Evolutionary conservation across 2,329 filamentous ascomycete species (phyloP), one percentile per base, ranked within the genome.

Genomic region (Ascochyta viciae-villosae): DNA sequence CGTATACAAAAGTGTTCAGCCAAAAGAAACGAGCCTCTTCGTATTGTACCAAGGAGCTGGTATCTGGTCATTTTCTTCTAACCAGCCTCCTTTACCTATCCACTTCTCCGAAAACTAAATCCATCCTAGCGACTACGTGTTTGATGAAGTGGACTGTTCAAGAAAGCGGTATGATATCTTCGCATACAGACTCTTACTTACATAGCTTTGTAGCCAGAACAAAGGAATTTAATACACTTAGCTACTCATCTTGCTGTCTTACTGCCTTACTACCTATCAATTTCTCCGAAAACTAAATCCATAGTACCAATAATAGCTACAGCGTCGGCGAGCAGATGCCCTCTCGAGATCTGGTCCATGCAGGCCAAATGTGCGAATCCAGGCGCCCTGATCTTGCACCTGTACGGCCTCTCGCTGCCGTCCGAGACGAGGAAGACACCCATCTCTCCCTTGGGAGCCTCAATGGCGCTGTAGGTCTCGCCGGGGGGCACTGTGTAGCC

Each of bases 391-490:
- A 99, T 97, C 83, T 97, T 96, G 81, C 95, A 97, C 73, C 96
- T 86, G 82, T 99, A 99, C 1, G 60, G 95, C 73, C 95, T 85
- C 85, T 99, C 95, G 75, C 88, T 95, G 62, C 95, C 95, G 75
- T 99, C 95, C 75, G 91, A 96, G 72, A 99, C 95, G 47, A 99
- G 81, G 76, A 90, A 99, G 40, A 99, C 95, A 76, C 90, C 95
- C 95, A 99, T 99, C 83, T 99, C 95, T 71, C 95, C 95, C 89
- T 99, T 99, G 58, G 95, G 95, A n/a, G 96, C 95, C 83, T 99
- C 95, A 64, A 99, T 99, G 60, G 90, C 94, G 42, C 89, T 93
- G 84, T 99, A 99, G 6, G 95, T 99, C 84, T 99, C 95, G 61
- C 95, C 96, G 7, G 96, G 95, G 39, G 95, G 95, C 4, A 99